These are phyloP conservation scores for Schoenoplectus tabernaemontani DNA, from an alignment of 202 grass and related monocot genomes.

Conservation along the genomic window DNA sequence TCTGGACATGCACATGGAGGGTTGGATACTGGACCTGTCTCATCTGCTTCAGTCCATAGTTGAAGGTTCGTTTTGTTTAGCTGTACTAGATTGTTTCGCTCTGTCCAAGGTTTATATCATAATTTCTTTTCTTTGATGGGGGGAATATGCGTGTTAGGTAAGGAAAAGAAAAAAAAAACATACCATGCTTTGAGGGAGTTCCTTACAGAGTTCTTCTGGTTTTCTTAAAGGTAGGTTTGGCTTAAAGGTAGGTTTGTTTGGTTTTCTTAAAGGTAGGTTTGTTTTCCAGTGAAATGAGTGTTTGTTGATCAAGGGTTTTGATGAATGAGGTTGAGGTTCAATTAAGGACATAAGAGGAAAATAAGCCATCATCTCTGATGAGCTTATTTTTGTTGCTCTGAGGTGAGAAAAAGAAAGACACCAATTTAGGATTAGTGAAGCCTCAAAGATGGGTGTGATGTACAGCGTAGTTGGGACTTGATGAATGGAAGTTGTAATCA, in stretches of 20 bases:
- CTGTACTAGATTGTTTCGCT: not conserved
- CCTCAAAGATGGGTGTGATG: slow-evolving; percentile 16
- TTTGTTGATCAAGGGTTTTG: not conserved
- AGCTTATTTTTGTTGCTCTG: slow-evolving; percentile 35
- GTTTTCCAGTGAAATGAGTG: not conserved
- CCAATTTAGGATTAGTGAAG: slow-evolving; percentile 11
- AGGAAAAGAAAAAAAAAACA: not conserved
- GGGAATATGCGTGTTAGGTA: not conserved
- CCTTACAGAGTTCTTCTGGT: not conserved
- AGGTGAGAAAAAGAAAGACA: not conserved
- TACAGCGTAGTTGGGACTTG: not conserved
- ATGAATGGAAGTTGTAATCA: not conserved
- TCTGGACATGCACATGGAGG: slow-evolving; percentile 20
- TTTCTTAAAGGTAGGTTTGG: too few species aligned
- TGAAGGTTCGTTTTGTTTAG: slow-evolving; percentile 16
- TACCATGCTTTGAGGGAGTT: not conserved
- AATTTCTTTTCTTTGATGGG: not conserved
- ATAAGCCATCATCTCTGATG: slow-evolving; percentile 21
- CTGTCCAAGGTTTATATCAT: slow-evolving; percentile 4
- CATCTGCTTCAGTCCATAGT: slow-evolving; percentile 33
- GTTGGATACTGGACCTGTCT: slow-evolving; percentile 21
- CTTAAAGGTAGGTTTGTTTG: not conserved
- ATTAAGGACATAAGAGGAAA: slow-evolving; percentile 4
- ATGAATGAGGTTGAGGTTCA: not conserved
- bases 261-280: too few species aligned